Evolutionary conservation across 305 asterid genomes (phyloP), one percentile per base, ranked within the genome.

Genomic region (Fraxinus angustifolia): DNA sequence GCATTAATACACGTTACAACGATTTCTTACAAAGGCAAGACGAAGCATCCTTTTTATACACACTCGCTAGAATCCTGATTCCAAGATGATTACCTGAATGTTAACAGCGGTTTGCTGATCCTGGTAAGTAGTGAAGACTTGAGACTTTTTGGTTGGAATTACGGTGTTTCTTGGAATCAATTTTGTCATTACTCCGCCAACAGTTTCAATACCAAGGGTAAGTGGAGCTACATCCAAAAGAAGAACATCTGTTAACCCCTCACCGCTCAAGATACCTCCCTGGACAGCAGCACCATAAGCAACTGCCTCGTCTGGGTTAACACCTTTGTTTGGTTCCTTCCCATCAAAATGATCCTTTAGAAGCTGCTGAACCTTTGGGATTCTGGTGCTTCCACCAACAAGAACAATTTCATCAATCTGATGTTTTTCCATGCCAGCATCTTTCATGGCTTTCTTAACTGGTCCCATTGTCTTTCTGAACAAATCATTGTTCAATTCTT

Each of bases 251-350:
- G 88, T 60, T 70, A 0, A 8, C 17, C 97, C 97, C 85, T 92
- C 98, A 40, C 97, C 95, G 33, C 98, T 91, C 84, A 94, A 74
- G 87, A 94, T 91, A 16, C 92, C 95, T 82, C 98, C 98, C 83
- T 93, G 98, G 7, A 94, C 98, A 2, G 97, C 97, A 78, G 97
- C 97, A 76, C 98, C 98, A 65, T 73, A 92, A 83, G 97, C 97
- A 73, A 94, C 97, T 0, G 97, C 98, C 88, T 94, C 98, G 5
- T 94, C 98, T 0, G 97, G 97, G 89, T 94, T 92, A 65, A 94
- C 97, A 71, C 95, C 95, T 83, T 90, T 92, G 92, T 78, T 91
- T 67, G 94, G 96, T 74, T 92, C 97, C 87, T 92, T 94, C 76
- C 97, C 95, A 21, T 92, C 94, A 76, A 94, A 94, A 45, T 85